phyloP scores from a whole-genome alignment of 192 early-diverging fungal genomes.

The Entomortierella lignicola region DNA sequence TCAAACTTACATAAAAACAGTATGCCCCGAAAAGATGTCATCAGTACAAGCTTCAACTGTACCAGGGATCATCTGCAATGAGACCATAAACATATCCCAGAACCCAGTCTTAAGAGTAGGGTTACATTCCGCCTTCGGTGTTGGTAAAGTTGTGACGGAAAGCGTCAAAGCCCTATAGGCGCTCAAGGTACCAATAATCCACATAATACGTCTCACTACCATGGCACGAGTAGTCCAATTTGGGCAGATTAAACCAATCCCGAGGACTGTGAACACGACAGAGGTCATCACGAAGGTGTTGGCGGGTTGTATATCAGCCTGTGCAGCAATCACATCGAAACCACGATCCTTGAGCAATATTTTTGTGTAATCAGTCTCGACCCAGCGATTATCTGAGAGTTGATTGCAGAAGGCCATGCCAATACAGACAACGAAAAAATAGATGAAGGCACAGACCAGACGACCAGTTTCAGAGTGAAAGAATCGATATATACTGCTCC shows the following conservation, averaged over 20 bases:
- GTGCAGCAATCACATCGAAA: slow-evolving; percentile 49
- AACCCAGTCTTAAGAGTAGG: slow-evolving; percentile 46
- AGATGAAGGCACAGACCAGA: slow-evolving; percentile 32
- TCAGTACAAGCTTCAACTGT: slow-evolving; percentile 57
- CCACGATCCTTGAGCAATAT: slow-evolving; percentile 45
- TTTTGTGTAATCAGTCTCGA: slow-evolving; percentile 40
- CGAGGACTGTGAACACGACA: slow-evolving; percentile 37
- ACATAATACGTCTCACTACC: slow-evolving; percentile 46
- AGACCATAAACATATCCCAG: slow-evolving; percentile 48
- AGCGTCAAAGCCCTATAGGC: slow-evolving; percentile 40
- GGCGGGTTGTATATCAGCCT: slow-evolving; percentile 38
- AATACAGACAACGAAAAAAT: slow-evolving; percentile 45
- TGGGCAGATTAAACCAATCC: slow-evolving; percentile 43
- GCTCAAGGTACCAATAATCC: slow-evolving; percentile 49
- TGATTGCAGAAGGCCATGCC: slow-evolving; percentile 56
- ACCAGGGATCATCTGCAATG: slow-evolving; percentile 50
- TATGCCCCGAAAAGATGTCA: slow-evolving; percentile 60
- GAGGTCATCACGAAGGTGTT: slow-evolving; percentile 55
- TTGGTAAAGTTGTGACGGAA: slow-evolving; percentile 52
- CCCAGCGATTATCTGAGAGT: slow-evolving; percentile 56
- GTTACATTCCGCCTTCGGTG: slow-evolving; percentile 50
- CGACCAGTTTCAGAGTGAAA: slow-evolving; percentile 36
- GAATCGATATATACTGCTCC: slow-evolving; percentile 17
- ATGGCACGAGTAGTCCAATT: slow-evolving; percentile 44
- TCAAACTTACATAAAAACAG: slow-evolving; percentile 54